Evolutionary conservation across 2,329 filamentous ascomycete species (phyloP).

Genomic region (Sporothrix pseudoabietina): DNA sequence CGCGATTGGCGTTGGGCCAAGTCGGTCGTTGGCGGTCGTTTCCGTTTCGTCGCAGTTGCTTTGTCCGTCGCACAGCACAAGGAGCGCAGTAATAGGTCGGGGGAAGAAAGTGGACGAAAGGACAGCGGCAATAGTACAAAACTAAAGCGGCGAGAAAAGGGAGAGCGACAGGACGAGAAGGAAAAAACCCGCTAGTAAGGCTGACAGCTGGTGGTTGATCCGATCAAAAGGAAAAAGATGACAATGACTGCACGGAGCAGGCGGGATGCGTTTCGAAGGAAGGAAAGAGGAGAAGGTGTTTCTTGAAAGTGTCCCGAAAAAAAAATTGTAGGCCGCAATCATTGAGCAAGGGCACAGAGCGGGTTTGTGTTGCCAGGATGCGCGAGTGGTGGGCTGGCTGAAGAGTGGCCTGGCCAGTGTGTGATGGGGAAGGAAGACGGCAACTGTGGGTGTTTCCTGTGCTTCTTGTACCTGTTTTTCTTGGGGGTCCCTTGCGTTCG

Average conservation of each 20-base stretch:
- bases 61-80: neutral
- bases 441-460: neutral
- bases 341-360: conserved; percentile 1
- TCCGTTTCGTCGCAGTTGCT: conserved; percentile 5
- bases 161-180: neutral
- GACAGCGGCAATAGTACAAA: neutral
- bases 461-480: neutral
- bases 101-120: conserved; percentile 9
- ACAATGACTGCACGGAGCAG: neutral
- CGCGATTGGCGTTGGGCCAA: conserved; percentile 21
- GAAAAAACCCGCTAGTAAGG: conserved; percentile 21
- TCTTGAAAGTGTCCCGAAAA: neutral
- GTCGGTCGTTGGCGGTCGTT: neutral
- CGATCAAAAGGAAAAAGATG: neutral
- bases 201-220: conserved; percentile 1
- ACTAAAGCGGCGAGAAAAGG: neutral
- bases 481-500: conserved; percentile 1
- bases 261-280: neutral
- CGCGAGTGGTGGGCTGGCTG: neutral
- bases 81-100: neutral
- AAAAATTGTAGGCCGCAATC: conserved; percentile 8
- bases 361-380: conserved; percentile 14
- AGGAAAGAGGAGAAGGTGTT: neutral
- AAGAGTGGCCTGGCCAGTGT: neutral
- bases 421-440: neutral